Base-by-base conservation (phyloP, 495 filamentous ascomycete species). In the Penicillium diatomitis region DNA sequence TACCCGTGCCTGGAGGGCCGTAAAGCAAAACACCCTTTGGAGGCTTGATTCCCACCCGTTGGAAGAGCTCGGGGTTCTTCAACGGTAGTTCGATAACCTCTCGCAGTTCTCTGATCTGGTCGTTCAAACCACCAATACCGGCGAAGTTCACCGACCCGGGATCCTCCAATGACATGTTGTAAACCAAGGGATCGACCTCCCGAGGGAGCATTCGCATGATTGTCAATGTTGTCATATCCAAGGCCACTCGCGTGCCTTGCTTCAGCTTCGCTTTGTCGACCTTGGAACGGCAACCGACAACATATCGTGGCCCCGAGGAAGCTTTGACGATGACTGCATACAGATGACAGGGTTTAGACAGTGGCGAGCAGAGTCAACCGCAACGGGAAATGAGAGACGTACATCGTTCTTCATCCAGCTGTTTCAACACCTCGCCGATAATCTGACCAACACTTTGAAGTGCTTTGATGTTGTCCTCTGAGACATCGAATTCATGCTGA, bases 161-260 rank as follows among this genome's bases (percentile, higher is more conserved):
- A 62, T 99, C 94, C 69, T 97, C 94, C 49, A 99, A 72, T 38
- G 94, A 99, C 94, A 99, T 99, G 75, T 96, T 99, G 79, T 99
- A 99, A 44, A 99, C 94, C 55, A 97, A 72, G 11, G 94, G 94
- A 64, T 99, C 94, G 54, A 99, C 94, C 74, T 99, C 94, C 56
- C 94, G 87, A 37, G 94, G 94, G 37, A 99, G 73, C 94, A 99
- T 99, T 50, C 94, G 87, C 94, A 99, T 99, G 68, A 99, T 99
- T 30, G 94, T 99, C 52, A 99, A 84, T 10, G 94, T 99, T 35
- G 94, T 99, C 94, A 99, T 99, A 65, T 99, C 94, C 47, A 99
- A 86, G 38, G 94, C 92, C 50, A 99, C 94, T 57, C 94, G 89
- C 4, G 90, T 95, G 53, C 94, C 94, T 71, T 99, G 94, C 76